phyloP scores from a whole-genome alignment of 2,329 filamentous ascomycete genomes.

The Alternaria infectoria region DNA sequence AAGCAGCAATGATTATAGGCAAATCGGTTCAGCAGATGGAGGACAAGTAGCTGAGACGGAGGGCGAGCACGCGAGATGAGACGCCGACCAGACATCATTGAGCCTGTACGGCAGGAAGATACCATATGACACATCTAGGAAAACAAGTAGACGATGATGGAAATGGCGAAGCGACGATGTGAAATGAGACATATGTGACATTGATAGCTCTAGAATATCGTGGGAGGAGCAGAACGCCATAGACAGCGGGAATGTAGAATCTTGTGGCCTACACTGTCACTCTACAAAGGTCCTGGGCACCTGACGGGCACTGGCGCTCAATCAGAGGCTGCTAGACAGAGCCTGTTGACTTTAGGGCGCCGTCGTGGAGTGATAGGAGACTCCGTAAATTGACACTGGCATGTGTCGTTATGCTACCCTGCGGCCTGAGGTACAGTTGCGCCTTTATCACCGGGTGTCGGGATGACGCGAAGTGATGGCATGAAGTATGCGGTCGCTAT shows the following conservation, averaged over 20 bases:
- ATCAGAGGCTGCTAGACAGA: neutral
- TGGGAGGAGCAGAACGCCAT: neutral
- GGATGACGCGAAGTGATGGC: neutral
- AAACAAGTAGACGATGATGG: neutral
- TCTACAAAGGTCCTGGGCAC: neutral
- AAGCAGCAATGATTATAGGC: no score
- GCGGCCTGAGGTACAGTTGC: neutral
- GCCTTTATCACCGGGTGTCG: neutral
- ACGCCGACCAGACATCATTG: neutral
- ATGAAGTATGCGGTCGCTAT: neutral
- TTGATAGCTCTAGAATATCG: neutral
- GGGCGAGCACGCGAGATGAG: neutral
- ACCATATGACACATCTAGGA: neutral
- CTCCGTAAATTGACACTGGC: neutral
- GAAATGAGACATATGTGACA: neutral
- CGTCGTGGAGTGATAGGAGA: accelerated
- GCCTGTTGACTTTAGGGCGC: neutral
- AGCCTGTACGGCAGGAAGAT: neutral
- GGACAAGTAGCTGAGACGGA: neutral
- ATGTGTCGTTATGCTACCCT: neutral
- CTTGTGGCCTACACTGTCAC: neutral
- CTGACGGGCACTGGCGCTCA: no score
- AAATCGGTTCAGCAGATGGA: neutral
- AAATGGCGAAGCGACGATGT: neutral
- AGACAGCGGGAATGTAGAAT: neutral